Percentiles rank a stretch among this genome's conserved stretches.
Evolutionary conservation across 768 basidiomycete species (phyloP).

Genomic region (Xanthoconium stramineum): DNA sequence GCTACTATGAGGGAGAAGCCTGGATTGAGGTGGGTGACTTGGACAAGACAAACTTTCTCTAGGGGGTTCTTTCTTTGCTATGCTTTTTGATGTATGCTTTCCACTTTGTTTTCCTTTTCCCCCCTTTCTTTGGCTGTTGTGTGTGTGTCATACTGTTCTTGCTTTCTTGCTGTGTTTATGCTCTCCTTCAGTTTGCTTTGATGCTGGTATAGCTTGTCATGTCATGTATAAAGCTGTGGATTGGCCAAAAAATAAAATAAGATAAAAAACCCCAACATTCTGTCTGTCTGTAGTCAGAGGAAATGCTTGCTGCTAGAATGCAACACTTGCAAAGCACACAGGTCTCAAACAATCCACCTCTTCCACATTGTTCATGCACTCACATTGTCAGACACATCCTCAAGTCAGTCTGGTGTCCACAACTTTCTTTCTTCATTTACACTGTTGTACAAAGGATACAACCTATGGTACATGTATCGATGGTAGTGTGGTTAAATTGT

Average conservation of each 20-base stretch:
- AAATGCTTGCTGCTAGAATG: not conserved
- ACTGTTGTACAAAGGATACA: slow-evolving; percentile 24
- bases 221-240: slow-evolving; percentile 5
- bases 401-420: not conserved
- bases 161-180: slow-evolving; percentile 17
- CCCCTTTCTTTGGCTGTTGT: not conserved
- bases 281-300: not conserved
- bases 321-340: not conserved
- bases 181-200: not conserved
- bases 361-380: not conserved
- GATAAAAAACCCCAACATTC: slow-evolving; percentile 6
- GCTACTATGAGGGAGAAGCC: slow-evolving; percentile 29
- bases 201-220: slow-evolving; percentile 1
- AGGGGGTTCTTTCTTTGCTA: not conserved
- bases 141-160: slow-evolving; percentile 13
- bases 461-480: slow-evolving; percentile 20
- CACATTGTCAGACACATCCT: not conserved
- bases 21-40: slow-evolving; percentile 38
- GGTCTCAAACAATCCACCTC: not conserved
- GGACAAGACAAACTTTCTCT: slow-evolving; percentile 17
- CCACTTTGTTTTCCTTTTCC: not conserved
- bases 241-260: not conserved
- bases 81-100: slow-evolving; percentile 2
- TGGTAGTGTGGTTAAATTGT: slow-evolving; percentile 8
- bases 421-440: slow-evolving; percentile 18